These are phyloP conservation scores for Medicago arabica DNA, from an alignment of 306 rosid species.

Conservation along the genomic window DNA sequence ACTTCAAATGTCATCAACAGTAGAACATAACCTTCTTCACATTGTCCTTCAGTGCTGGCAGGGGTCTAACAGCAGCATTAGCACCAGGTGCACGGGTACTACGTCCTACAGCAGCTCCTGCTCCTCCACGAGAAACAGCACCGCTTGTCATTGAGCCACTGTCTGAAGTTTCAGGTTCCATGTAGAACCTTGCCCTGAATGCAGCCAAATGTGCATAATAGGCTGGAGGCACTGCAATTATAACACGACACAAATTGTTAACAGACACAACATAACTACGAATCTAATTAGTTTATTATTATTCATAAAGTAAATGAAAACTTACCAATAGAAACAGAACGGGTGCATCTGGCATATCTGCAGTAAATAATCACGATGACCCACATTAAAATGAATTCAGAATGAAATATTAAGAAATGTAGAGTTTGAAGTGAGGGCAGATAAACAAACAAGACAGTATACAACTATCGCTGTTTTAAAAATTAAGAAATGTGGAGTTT, in stretches of 20 bases:
- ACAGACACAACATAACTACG: not conserved
- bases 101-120: constrained; percentile 54
- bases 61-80: constrained; percentile 81
- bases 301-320: constrained; percentile 11
- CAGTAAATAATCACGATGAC: constrained; percentile 7
- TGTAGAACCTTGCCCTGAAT: constrained; percentile 87
- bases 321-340: constrained; percentile 95
- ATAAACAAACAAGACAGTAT: no score
- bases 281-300: not conserved
- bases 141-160: constrained; percentile 92
- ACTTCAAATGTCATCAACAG: constrained; percentile 43
- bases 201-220: constrained; percentile 97
- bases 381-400: not conserved
- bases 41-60: constrained; percentile 86
- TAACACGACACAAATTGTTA: not conserved
- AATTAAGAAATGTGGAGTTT: not conserved
- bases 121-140: constrained; percentile 70
- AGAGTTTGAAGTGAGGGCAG: not conserved
- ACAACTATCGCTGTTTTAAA: no score
- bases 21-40: constrained; percentile 96
- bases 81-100: constrained; percentile 67
- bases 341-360: constrained; percentile 94
- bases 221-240: constrained; percentile 89
- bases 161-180: constrained; percentile 91
- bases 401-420: not conserved